phyloP scores from a whole-genome alignment of 768 basidiomycete species.

The Rhodotorula babjevae region DNA sequence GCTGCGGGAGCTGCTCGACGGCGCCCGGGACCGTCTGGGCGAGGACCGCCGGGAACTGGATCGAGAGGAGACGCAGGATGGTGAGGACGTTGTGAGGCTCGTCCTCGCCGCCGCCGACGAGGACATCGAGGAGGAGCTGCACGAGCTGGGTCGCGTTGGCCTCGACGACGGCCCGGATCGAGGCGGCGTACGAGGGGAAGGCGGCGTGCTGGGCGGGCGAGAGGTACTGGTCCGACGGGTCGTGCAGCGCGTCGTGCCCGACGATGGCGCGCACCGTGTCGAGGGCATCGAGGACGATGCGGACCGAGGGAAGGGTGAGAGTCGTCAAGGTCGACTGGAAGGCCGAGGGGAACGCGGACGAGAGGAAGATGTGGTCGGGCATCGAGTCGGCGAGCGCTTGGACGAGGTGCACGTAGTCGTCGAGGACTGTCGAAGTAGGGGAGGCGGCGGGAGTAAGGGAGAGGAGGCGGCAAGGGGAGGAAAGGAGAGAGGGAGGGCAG shows the following conservation, averaged over 20 bases:
- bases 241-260: slow-evolving; percentile 62
- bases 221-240: slow-evolving; percentile 10
- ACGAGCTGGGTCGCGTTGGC: slow-evolving; percentile 57
- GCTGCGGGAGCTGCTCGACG: slow-evolving; percentile 62
- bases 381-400: slow-evolving; percentile 62
- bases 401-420: slow-evolving; percentile 84
- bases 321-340: slow-evolving; percentile 72
- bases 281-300: slow-evolving; percentile 72
- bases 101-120: slow-evolving; percentile 82
- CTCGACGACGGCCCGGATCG: slow-evolving; percentile 60
- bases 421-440: slow-evolving; percentile 68
- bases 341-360: slow-evolving; percentile 68
- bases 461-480: background rate
- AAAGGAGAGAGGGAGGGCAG: background rate
- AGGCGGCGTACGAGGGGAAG: slow-evolving; percentile 40
- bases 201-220: slow-evolving; percentile 11
- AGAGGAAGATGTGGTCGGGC: slow-evolving; percentile 74
- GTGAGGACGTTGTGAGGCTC: slow-evolving; percentile 65
- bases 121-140: slow-evolving; percentile 61
- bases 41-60: slow-evolving; percentile 65
- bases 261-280: slow-evolving; percentile 73
- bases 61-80: slow-evolving; percentile 66
- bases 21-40: slow-evolving; percentile 67
- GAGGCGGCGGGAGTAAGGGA: background rate
- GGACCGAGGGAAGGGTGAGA: slow-evolving; percentile 74